Conservation (phyloP, 2,329 filamentous ascomycete genomes). For the Diaporthe capsici region DNA sequence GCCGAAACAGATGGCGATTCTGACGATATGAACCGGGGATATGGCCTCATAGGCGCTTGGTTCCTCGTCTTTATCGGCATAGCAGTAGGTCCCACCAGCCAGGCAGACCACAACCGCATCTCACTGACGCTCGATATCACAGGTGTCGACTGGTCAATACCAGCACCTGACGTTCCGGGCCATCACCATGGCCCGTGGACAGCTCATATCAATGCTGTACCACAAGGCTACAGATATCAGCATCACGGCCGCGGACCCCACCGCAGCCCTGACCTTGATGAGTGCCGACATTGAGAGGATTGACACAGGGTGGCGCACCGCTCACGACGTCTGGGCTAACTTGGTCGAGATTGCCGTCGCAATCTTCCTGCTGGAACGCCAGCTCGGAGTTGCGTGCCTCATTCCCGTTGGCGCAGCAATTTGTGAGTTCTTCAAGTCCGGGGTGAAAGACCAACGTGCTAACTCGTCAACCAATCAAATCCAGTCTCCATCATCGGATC, state of each 20-base stretch:
- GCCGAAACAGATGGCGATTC: constrained; percentile 46
- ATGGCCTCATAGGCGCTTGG: constrained; percentile 58
- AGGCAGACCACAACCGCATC: background rate
- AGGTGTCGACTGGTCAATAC: constrained; percentile 49
- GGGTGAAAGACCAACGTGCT: background rate
- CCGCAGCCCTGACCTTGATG: constrained; percentile 62
- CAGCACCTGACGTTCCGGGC: constrained; percentile 54
- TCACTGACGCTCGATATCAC: background rate
- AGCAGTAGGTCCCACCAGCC: constrained; percentile 49
- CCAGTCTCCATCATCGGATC: constrained; percentile 56
- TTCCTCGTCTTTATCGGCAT: constrained; percentile 58
- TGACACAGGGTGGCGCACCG: constrained; percentile 48
- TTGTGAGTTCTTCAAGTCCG: background rate
- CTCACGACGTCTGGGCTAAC: constrained; percentile 75
- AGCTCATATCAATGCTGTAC: constrained; percentile 62
- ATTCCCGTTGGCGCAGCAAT: constrained; percentile 3
- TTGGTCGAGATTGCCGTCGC: constrained; percentile 68
- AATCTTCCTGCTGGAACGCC: constrained; percentile 62
- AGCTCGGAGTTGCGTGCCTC: constrained; percentile 3
- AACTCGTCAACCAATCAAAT: background rate
- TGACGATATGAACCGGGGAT: constrained; percentile 45
- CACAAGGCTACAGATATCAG: constrained; percentile 57
- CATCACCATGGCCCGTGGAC: constrained; percentile 54
- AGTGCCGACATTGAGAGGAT: constrained; percentile 62
- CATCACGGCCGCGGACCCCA: constrained; percentile 52